A percentile compares a stretch with the other conserved stretches of the same genome.
These are phyloP conservation scores for Diaporthe sp. DNA, from an alignment of 2,329 filamentous ascomycete genomes.

Conservation along the genomic window DNA sequence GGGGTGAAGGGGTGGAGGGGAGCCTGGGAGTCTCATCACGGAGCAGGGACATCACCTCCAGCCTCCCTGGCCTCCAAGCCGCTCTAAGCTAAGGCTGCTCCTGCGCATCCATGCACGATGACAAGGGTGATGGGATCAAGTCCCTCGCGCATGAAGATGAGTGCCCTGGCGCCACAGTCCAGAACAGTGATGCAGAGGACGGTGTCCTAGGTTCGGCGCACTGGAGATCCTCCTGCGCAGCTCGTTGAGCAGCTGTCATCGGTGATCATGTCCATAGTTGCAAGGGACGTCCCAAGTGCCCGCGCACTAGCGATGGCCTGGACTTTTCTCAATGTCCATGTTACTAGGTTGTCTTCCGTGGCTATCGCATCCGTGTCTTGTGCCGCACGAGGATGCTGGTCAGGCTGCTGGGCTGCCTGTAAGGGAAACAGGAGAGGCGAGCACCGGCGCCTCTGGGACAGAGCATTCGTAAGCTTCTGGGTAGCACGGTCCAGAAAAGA, in stretches of 20 bases:
- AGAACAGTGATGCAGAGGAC: constrained; percentile 16
- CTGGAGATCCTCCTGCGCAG: constrained; percentile 4
- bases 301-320: constrained; percentile 21
- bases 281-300: constrained; percentile 29
- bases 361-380: constrained; percentile 28
- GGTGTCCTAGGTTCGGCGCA: not conserved
- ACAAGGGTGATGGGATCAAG: constrained; percentile 33
- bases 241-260: constrained; percentile 3
- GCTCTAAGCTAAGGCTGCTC: constrained; percentile 48
- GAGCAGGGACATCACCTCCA: constrained; percentile 36
- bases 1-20: constrained; percentile 27
- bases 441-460: constrained; percentile 33
- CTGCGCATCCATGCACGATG: constrained; percentile 50
- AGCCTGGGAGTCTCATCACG: constrained; percentile 16
- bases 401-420: constrained; percentile 9
- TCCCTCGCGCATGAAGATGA: constrained; percentile 31
- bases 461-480: constrained; percentile 23
- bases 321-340: not conserved
- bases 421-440: constrained; percentile 36
- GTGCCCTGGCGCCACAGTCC: constrained; percentile 30
- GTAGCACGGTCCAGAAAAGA: constrained; percentile 38
- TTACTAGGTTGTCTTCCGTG: constrained; percentile 13
- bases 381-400: constrained; percentile 26
- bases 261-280: constrained; percentile 6
- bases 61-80: constrained; percentile 55